phyloP scores from a whole-genome alignment of 495 filamentous ascomycete species.

The Eremomyces bilateralis region DNA sequence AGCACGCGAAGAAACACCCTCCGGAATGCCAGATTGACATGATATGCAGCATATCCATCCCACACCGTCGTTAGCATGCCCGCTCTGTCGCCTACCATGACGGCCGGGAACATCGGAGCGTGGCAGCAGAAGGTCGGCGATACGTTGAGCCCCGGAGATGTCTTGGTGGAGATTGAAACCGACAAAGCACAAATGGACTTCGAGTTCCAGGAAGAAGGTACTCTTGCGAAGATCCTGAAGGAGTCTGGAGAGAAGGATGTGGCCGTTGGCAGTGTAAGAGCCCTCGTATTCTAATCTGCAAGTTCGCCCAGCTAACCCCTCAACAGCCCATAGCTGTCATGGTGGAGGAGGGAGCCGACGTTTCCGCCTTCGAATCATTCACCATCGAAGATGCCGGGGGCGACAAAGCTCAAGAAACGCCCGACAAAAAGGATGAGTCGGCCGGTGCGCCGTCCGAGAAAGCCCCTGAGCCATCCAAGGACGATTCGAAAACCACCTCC shows the following conservation, averaged over 20 bases:
- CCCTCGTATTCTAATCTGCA: slow-evolving; percentile 1
- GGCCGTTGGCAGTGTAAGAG: slow-evolving; percentile 77
- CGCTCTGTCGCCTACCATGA: slow-evolving; percentile 95
- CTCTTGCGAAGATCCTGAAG: slow-evolving; percentile 86
- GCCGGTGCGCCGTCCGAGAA: slow-evolving; percentile 29
- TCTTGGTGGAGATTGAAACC: slow-evolving; percentile 98
- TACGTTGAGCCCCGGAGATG: slow-evolving; percentile 69
- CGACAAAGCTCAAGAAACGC: slow-evolving; percentile 37
- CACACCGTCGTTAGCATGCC: slow-evolving; percentile 97
- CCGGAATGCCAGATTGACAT: not conserved
- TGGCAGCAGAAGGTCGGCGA: slow-evolving; percentile 98
- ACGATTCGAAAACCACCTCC: slow-evolving; percentile 3
- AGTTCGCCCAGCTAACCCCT: not conserved
- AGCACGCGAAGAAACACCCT: slow-evolving; percentile 6
- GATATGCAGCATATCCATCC: slow-evolving; percentile 52
- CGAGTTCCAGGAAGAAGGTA: slow-evolving; percentile 96
- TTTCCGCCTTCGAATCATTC: slow-evolving; percentile 74
- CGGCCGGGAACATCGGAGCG: slow-evolving; percentile 79
- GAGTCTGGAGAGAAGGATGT: slow-evolving; percentile 89
- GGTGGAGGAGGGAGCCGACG: slow-evolving; percentile 73
- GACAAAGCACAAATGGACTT: slow-evolving; percentile 99
- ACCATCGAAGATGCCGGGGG: slow-evolving; percentile 78
- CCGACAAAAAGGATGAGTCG: slow-evolving; percentile 42
- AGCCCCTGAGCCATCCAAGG: slow-evolving; percentile 25
- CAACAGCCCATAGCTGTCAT: slow-evolving; percentile 82